These are phyloP conservation scores for Climacium dendroides DNA, from an alignment of 225 moss, liverwort and hornwort species.

Conservation along the genomic window DNA sequence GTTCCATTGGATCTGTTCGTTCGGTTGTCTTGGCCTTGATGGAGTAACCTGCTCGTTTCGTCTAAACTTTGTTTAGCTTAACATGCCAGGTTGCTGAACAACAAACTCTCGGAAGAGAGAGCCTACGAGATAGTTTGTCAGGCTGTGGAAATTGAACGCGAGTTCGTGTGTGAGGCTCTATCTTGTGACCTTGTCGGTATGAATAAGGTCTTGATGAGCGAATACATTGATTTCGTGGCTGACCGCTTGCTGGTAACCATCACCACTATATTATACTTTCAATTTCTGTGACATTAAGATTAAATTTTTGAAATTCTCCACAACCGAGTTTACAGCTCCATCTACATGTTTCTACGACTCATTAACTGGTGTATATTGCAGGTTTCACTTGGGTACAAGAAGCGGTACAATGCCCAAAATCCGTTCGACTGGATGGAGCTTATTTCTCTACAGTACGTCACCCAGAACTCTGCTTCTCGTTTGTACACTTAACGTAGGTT, in stretches of 20 bases:
- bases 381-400: constrained; percentile 63
- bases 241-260: constrained; percentile 62
- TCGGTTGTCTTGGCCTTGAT: not conserved
- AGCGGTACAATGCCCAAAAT: constrained; percentile 48
- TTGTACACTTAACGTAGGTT: too few species aligned
- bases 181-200: constrained; percentile 86
- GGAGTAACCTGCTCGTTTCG: not conserved
- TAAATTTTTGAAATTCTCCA: fast-evolving
- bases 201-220: constrained; percentile 73
- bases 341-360: not conserved
- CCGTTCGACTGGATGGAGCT: constrained; percentile 98
- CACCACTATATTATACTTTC: not conserved
- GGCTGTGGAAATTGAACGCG: constrained; percentile 81
- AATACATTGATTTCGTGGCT: constrained; percentile 89
- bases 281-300: too few species aligned
- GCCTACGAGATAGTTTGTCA: constrained; percentile 61
- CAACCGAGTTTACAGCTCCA: not conserved
- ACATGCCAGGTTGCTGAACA: constrained; percentile 46
- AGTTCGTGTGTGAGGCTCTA: constrained; percentile 81
- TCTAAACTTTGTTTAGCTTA: not conserved
- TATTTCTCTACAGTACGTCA: constrained; percentile 75
- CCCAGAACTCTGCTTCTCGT: not conserved
- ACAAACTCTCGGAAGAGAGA: constrained; percentile 51
- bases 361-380: not conserved
- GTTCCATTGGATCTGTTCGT: too few species aligned